Percentiles rank a stretch among this genome's conserved stretches.
These are phyloP conservation scores for Tilletia horrida DNA, from an alignment of 1,284 basidiomycete genomes.

Conservation along the genomic window DNA sequence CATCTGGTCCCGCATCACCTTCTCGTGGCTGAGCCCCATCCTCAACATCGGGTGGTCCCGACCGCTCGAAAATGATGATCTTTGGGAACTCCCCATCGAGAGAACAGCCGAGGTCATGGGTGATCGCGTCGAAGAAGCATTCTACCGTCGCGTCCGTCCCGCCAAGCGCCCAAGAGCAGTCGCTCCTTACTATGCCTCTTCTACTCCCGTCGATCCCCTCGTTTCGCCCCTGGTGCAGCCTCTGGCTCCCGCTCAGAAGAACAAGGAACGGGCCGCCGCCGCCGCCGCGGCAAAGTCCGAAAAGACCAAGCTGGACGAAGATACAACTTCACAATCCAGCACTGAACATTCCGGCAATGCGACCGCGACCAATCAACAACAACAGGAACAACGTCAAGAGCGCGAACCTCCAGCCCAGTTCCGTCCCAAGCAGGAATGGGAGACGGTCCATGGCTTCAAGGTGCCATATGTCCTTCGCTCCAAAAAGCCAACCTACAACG, in stretches of 20 bases:
- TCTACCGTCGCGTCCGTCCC: constrained; percentile 8
- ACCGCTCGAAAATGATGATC: constrained; percentile 31
- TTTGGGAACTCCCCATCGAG: constrained; percentile 23
- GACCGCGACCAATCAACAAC: constrained; percentile 17
- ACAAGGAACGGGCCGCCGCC: neutral
- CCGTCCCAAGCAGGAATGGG: neutral
- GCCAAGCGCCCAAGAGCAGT: neutral
- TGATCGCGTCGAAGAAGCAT: constrained; percentile 17
- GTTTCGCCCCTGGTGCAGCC: neutral
- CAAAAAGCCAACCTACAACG: constrained; percentile 22
- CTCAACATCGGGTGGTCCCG: constrained; percentile 32
- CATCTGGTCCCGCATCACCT: constrained; percentile 27
- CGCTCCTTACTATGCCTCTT: neutral
- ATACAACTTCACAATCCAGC: neutral
- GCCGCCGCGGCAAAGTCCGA: neutral
- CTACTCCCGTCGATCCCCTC: neutral
- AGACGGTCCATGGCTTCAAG: constrained; percentile 9
- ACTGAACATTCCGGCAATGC: constrained; percentile 16
- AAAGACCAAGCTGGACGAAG: neutral
- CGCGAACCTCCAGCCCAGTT: neutral
- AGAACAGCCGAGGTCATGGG: neutral
- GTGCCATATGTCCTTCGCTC: neutral
- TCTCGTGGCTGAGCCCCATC: constrained; percentile 31
- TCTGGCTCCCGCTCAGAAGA: too few relatives aligned
- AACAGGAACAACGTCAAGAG: neutral